phyloP scores from a whole-genome alignment of 768 basidiomycete species.

The Leccinum sublutescens region DNA sequence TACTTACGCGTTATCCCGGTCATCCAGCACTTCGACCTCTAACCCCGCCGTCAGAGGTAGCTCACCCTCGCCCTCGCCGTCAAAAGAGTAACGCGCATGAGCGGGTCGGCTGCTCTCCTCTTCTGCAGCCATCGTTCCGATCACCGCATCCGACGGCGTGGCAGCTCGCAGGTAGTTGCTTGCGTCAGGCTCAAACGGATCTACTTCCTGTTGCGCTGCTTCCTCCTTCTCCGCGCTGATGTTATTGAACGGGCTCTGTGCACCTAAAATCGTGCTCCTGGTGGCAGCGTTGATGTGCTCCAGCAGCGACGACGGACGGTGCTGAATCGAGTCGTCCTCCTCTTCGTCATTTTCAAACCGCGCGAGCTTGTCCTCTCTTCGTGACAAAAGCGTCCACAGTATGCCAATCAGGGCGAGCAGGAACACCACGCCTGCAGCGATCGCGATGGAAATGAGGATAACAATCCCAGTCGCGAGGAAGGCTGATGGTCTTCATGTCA shows the following conservation, averaged over 20 bases:
- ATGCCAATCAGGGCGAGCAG: constrained; percentile 82
- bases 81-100: constrained; percentile 81
- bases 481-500: constrained; percentile 41
- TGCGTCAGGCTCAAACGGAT: constrained; percentile 71
- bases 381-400: constrained; percentile 83
- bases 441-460: constrained; percentile 96
- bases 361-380: constrained; percentile 68
- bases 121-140: constrained; percentile 57
- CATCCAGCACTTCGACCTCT: constrained; percentile 76
- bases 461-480: constrained; percentile 91
- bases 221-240: constrained; percentile 57
- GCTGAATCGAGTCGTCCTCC: constrained; percentile 73
- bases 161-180: constrained; percentile 79
- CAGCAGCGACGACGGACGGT: constrained; percentile 83
- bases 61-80: constrained; percentile 77
- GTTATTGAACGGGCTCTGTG: constrained; percentile 36
- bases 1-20: constrained; percentile 75
- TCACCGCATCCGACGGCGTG: constrained; percentile 74
- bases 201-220: constrained; percentile 37
- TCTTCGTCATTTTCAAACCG: constrained; percentile 70
- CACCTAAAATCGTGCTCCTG: constrained; percentile 74
- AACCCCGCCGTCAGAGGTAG: constrained; percentile 64
- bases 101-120: constrained; percentile 67
- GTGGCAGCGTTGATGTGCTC: constrained; percentile 92
- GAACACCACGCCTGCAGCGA: constrained; percentile 92